Conservation (phyloP, 805 yeast species). For the Barnettozyma sp. region DNA sequence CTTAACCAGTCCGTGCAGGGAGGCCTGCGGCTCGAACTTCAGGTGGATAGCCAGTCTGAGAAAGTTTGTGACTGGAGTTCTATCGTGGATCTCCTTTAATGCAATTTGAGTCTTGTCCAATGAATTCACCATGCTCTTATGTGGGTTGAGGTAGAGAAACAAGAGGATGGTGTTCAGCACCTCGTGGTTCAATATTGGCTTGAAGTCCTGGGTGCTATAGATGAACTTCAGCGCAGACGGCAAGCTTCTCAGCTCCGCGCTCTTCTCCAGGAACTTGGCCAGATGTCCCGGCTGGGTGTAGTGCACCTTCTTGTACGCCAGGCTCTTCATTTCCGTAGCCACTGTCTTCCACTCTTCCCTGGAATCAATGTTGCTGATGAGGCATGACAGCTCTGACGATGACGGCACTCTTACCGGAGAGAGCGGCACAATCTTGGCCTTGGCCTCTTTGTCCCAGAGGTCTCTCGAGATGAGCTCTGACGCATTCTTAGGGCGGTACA, state of each 20-base stretch:
- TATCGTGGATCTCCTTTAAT: constrained; percentile 6
- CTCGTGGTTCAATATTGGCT: constrained; percentile 8
- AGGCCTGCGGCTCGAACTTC: constrained; percentile 11
- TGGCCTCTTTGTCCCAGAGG: constrained; percentile 31
- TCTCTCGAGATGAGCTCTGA: constrained; percentile 33
- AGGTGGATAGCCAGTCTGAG: constrained; percentile 15
- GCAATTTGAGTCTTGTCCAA: constrained; percentile 15
- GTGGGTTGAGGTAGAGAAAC: constrained; percentile 20
- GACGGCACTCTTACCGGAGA: constrained; percentile 28
- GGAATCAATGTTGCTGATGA: constrained; percentile 19
- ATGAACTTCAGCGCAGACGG: constrained; percentile 20
- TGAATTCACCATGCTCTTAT: constrained; percentile 12
- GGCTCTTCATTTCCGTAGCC: constrained; percentile 13
- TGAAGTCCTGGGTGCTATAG: constrained; percentile 13
- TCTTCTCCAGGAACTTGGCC: constrained; percentile 17
- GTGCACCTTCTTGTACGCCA: constrained; percentile 18
- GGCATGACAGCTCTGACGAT: constrained; percentile 20
- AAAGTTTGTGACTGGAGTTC: constrained; percentile 14
- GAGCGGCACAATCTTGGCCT: constrained; percentile 29
- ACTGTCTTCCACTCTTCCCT: constrained; percentile 16
- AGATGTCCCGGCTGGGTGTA: constrained; percentile 18
- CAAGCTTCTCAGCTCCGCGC: constrained; percentile 18
- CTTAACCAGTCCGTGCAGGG: constrained; percentile 8
- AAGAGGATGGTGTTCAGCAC: constrained; percentile 19
- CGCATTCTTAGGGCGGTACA: constrained; percentile 36